These are phyloP conservation scores for Verruconis gallopava DNA, from an alignment of 2,329 filamentous ascomycete genomes.

Conservation along the genomic window DNA sequence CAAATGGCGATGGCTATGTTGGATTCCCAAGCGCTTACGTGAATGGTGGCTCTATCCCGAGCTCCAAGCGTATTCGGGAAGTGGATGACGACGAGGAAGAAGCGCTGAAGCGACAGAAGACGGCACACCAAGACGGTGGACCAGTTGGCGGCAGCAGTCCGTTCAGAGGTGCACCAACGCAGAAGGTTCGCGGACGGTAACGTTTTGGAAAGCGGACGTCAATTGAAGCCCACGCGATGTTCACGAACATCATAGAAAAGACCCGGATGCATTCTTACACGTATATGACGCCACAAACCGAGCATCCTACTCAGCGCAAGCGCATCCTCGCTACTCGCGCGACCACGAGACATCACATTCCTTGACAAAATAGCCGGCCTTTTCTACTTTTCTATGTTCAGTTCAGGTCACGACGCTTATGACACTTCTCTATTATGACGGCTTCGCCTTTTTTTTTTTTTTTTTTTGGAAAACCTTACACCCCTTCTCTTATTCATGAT, in stretches of 20 bases:
- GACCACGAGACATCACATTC: neutral
- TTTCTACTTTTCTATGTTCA: neutral
- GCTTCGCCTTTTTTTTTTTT: neutral
- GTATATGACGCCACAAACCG: neutral
- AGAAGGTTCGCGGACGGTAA: slow-evolving; percentile 1
- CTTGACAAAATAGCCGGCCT: neutral
- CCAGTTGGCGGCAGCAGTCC: slow-evolving; percentile 22
- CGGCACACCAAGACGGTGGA: slow-evolving; percentile 48
- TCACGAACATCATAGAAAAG: slow-evolving; percentile 1
- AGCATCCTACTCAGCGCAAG: neutral
- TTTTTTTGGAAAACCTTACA: neutral
- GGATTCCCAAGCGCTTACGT: slow-evolving; percentile 33
- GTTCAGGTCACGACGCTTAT: slow-evolving; percentile 5
- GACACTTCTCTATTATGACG: slow-evolving; percentile 3
- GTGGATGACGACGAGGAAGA: slow-evolving; percentile 53
- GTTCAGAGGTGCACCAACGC: slow-evolving; percentile 5
- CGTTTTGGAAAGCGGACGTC: neutral
- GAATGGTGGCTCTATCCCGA: slow-evolving; percentile 58
- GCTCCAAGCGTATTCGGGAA: slow-evolving; percentile 50
- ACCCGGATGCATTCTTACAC: neutral
- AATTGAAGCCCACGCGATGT: neutral
- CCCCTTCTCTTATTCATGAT: neutral
- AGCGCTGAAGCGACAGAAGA: slow-evolving; percentile 66
- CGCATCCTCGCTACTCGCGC: neutral
- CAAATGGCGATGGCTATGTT: slow-evolving; percentile 38